Conservation (phyloP, 208 protist species). For the Trypanosoma lewisi region DNA sequence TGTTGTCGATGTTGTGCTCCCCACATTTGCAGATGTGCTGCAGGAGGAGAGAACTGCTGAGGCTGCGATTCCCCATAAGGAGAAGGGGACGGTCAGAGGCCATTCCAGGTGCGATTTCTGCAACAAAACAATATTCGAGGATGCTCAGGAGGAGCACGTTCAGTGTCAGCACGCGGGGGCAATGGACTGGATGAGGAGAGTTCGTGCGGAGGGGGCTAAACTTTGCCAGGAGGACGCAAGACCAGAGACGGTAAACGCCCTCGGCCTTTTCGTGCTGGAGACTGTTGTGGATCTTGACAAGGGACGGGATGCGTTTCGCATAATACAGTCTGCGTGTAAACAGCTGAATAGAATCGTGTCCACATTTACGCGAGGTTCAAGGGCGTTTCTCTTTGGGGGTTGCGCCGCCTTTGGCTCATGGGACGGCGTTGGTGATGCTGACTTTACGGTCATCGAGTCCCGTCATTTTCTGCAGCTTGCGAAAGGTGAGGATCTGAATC, state of each 20-base stretch:
- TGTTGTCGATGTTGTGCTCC: too few species aligned
- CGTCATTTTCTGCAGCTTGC: not conserved
- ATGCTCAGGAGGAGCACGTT: conserved; percentile 8
- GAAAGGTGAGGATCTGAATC: not conserved
- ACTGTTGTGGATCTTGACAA: conserved; percentile 36
- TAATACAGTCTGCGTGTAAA: conserved; percentile 38
- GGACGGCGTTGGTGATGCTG: conserved; percentile 74
- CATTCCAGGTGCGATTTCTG: conserved; percentile 13
- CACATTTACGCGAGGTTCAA: conserved; percentile 7
- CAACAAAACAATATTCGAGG: conserved; percentile 2
- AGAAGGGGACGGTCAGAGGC: not conserved
- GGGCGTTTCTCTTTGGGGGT: conserved; percentile 75
- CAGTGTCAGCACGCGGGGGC: conserved; percentile 3
- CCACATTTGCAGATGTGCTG: too few species aligned
- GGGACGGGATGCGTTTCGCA: conserved; percentile 39
- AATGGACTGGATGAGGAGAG: not conserved
- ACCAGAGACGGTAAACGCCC: not conserved
- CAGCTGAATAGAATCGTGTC: conserved; percentile 36
- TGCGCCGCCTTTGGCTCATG: conserved; percentile 70
- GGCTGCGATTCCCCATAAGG: not conserved
- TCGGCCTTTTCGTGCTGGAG: conserved; percentile 41
- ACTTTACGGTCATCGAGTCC: conserved; percentile 51
- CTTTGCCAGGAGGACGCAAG: not conserved
- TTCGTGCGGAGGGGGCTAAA: not conserved
- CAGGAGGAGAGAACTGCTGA: conserved; percentile 5